Evolutionary conservation across 176 grass and related monocot genomes (phyloP).

Genomic region (Zoysia pacifica): DNA sequence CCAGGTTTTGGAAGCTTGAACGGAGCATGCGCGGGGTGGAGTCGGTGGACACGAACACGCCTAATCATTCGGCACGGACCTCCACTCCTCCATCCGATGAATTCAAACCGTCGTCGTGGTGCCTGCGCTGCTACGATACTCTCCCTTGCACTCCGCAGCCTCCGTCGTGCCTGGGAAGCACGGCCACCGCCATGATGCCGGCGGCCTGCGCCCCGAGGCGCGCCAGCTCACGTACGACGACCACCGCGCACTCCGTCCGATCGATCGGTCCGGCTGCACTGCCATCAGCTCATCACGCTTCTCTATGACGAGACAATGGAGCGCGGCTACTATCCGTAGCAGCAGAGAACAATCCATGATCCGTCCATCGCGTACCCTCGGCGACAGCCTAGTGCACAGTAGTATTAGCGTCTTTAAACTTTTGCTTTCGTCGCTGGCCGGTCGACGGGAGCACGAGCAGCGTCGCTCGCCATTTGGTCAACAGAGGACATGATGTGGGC

Average conservation of each 20-base stretch:
- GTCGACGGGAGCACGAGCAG: background rate
- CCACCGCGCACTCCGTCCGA: too few species aligned
- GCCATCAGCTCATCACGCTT: background rate
- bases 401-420: background rate
- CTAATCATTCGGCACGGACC: slow-evolving; percentile 30
- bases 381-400: background rate
- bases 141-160: background rate
- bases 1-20: slow-evolving; percentile 7
- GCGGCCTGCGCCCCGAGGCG: too few species aligned
- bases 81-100: background rate
- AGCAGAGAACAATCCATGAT: slow-evolving; percentile 33
- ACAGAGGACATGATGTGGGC: slow-evolving; percentile 27
- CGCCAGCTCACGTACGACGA: too few species aligned
- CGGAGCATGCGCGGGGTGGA: background rate
- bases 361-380: background rate
- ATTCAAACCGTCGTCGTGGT: background rate
- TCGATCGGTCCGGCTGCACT: too few species aligned
- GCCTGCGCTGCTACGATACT: background rate
- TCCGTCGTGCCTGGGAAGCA: background rate
- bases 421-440: background rate
- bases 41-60: slow-evolving; percentile 7
- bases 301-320: background rate
- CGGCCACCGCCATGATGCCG: background rate
- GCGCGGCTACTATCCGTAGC: background rate
- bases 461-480: background rate